Percentiles rank a stretch among this genome's conserved stretches.
phyloP scores from a whole-genome alignment of 257 asterid species.

The Leonotis leonurus region DNA sequence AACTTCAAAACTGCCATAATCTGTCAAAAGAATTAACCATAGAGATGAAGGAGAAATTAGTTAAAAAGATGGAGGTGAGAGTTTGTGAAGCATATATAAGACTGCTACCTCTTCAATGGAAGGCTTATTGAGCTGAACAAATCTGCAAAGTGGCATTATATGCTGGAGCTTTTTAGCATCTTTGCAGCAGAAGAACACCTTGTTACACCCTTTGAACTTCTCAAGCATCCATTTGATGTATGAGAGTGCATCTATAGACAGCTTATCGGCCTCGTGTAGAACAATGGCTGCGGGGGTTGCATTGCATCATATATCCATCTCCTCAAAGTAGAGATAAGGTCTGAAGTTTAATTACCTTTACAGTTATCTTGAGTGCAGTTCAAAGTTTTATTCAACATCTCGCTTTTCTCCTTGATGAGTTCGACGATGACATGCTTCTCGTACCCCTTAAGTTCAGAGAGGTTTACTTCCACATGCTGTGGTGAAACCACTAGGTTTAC shows the following conservation, averaged over 20 bases:
- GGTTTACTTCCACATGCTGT: conserved; percentile 63
- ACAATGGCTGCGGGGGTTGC: conserved; percentile 52
- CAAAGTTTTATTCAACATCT: conserved; percentile 15
- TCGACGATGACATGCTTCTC: conserved; percentile 71
- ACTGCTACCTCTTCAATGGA: conserved; percentile 57
- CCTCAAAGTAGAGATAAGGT: conserved; percentile 5
- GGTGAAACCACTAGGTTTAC: conserved; percentile 53
- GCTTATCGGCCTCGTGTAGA: conserved; percentile 64
- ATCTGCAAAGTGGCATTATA: conserved; percentile 48
- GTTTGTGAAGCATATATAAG: conserved; percentile 5
- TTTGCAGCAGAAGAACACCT: conserved; percentile 71
- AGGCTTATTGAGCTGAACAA: conserved; percentile 67
- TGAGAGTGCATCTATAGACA: conserved; percentile 56
- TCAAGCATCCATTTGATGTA: conserved; percentile 78
- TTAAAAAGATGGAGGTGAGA: neutral
- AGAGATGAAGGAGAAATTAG: conserved; percentile 9
- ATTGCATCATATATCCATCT: conserved; percentile 7
- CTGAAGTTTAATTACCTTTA: conserved; percentile 39
- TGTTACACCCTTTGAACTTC: conserved; percentile 55
- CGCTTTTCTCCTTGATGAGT: conserved; percentile 49
- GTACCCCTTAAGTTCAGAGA: conserved; percentile 69
- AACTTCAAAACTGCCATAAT: conserved; percentile 52
- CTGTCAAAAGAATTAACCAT: conserved; percentile 30
- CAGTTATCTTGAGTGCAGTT: conserved; percentile 28
- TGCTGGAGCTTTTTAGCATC: conserved; percentile 66